Evolutionary conservation across 495 filamentous ascomycete species (phyloP).

Genomic region (Hyaloscypha variabilis): DNA sequence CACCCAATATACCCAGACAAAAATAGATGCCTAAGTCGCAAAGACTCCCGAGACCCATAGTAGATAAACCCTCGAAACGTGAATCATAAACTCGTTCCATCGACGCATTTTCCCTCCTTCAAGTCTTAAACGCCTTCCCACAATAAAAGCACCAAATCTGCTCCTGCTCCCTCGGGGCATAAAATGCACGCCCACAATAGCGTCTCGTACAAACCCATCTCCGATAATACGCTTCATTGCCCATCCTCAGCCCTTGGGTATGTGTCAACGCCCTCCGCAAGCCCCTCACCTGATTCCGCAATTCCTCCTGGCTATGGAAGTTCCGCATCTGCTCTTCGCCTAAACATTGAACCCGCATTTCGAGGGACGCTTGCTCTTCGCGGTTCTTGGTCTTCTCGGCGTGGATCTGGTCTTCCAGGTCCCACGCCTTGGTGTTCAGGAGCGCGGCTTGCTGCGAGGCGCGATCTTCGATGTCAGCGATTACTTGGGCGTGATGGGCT

Average conservation of each 20-base stretch:
- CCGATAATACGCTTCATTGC: not conserved
- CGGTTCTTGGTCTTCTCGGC: not conserved
- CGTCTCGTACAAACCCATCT: not conserved
- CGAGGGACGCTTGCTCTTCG: not conserved
- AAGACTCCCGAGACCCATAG: too few species aligned
- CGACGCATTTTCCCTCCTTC: too few species aligned
- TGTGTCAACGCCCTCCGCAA: not conserved
- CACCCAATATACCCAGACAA: too few species aligned
- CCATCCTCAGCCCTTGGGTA: not conserved
- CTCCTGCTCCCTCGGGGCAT: not conserved
- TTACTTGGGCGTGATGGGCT: not conserved
- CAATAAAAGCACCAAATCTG: slow-evolving; percentile 1
- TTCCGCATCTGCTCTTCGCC: not conserved
- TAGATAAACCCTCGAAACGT: too few species aligned
- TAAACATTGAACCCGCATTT: not conserved
- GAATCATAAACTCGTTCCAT: too few species aligned
- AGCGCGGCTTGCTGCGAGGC: not conserved
- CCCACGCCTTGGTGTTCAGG: slow-evolving; percentile 1
- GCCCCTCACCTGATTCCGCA: not conserved
- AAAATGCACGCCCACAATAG: not conserved
- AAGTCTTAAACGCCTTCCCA: not conserved
- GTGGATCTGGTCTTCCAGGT: not conserved
- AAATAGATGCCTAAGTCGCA: too few species aligned
- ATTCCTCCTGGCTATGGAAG: not conserved
- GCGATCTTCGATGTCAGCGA: not conserved